phyloP scores from a whole-genome alignment of 208 protist genomes.

The Wallacemonas sp. region DNA sequence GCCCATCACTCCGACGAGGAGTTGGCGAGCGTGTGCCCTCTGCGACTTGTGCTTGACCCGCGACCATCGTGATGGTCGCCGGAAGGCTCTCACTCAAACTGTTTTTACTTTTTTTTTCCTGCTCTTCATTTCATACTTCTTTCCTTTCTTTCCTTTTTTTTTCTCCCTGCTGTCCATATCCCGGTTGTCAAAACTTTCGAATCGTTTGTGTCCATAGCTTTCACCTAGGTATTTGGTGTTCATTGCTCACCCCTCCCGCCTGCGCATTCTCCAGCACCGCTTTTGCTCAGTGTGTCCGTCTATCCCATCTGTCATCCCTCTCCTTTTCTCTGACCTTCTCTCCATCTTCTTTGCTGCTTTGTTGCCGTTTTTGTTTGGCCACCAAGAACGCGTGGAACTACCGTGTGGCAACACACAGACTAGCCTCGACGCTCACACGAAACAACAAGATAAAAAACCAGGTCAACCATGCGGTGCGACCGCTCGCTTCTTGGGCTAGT shows the following conservation, averaged over 20 bases:
- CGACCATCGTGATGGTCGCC: too few relatives aligned
- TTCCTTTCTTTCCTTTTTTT: constrained; percentile 19
- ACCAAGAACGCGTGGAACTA: too few relatives aligned
- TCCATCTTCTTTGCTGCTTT: constrained; percentile 10
- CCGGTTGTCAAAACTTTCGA: too few relatives aligned
- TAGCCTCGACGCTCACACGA: too few relatives aligned
- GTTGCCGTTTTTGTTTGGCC: neutral
- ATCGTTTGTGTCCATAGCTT: neutral
- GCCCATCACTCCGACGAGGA: neutral
- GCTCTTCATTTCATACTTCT: constrained; percentile 20
- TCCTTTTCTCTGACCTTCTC: neutral
- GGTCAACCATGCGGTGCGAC: neutral
- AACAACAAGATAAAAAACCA: neutral
- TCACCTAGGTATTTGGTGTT: too few relatives aligned
- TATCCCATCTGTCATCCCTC: neutral
- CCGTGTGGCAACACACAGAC: too few relatives aligned
- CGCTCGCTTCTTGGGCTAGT: neutral
- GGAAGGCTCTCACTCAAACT: neutral
- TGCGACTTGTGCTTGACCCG: neutral
- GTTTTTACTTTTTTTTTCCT: constrained; percentile 26
- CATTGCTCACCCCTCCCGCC: too few relatives aligned
- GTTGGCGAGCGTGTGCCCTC: neutral
- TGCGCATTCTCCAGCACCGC: too few relatives aligned
- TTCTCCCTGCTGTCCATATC: neutral
- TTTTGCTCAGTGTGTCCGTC: too few relatives aligned